Conservation (phyloP, 768 basidiomycete genomes). For the Mycena belliarum region DNA sequence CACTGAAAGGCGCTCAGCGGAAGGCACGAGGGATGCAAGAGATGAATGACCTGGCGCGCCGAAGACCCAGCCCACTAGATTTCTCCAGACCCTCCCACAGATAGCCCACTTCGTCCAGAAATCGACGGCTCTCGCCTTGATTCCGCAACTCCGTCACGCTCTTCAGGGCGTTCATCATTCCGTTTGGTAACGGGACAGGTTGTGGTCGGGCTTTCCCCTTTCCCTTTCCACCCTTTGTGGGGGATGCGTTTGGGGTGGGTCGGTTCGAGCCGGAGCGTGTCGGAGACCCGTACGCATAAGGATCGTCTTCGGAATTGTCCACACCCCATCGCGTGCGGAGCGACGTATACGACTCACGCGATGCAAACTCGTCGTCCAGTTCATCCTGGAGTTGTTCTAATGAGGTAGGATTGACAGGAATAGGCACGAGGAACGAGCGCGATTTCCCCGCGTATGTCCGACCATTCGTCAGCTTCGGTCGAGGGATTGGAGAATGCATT, state of each 20-base stretch:
- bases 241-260: slow-evolving; percentile 39
- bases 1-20: slow-evolving; percentile 42
- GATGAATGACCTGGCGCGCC: slow-evolving; percentile 63
- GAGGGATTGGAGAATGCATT: slow-evolving; percentile 29
- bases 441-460: slow-evolving; percentile 76
- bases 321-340: slow-evolving; percentile 81
- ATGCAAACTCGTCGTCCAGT: slow-evolving; percentile 50
- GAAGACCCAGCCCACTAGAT: slow-evolving; percentile 52
- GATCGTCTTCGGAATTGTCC: slow-evolving; percentile 76
- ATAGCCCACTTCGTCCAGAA: slow-evolving; percentile 84
- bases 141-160: slow-evolving; percentile 80
- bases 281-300: slow-evolving; percentile 35
- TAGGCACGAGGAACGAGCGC: slow-evolving; percentile 75
- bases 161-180: slow-evolving; percentile 73
- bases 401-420: slow-evolving; percentile 41
- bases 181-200: slow-evolving; percentile 41
- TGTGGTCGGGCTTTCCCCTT: slow-evolving; percentile 36
- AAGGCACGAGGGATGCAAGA: neutral
- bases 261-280: slow-evolving; percentile 33
- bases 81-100: slow-evolving; percentile 76
- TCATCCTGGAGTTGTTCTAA: slow-evolving; percentile 33
- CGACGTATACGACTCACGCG: slow-evolving; percentile 74
- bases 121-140: slow-evolving; percentile 78
- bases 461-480: slow-evolving; percentile 36
- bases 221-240: slow-evolving; percentile 38